phyloP scores from a whole-genome alignment of 1,139 yeast genomes.

The Geotrichum reessii region DNA sequence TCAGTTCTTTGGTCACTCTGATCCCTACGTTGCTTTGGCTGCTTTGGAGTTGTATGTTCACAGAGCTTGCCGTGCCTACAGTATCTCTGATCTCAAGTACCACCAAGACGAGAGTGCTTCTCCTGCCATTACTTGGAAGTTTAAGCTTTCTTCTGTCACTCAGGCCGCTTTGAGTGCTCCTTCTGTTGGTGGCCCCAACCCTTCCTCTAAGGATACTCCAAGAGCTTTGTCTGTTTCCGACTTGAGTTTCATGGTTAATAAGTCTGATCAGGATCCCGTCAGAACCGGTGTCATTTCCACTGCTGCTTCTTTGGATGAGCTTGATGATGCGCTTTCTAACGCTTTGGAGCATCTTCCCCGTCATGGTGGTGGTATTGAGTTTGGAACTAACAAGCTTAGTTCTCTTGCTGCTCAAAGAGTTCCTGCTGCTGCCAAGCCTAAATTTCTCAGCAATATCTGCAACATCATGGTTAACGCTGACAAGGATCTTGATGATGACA shows the following conservation, averaged over 20 bases:
- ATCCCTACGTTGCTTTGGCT: slow-evolving; percentile 87
- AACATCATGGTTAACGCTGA: slow-evolving; percentile 73
- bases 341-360: slow-evolving; percentile 69
- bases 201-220: slow-evolving; percentile 37
- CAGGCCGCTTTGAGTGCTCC: slow-evolving; percentile 48
- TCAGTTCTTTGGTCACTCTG: slow-evolving; percentile 78
- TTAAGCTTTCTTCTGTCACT: slow-evolving; percentile 71
- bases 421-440: slow-evolving; percentile 32
- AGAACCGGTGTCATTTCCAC: slow-evolving; percentile 89
- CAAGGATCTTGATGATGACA: slow-evolving; percentile 68
- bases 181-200: slow-evolving; percentile 28
- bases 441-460: slow-evolving; percentile 64
- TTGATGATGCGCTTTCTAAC: slow-evolving; percentile 71
- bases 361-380: slow-evolving; percentile 30
- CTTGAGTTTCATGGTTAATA: slow-evolving; percentile 74
- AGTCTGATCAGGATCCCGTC: slow-evolving; percentile 51
- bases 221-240: slow-evolving; percentile 92
- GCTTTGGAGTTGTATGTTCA: slow-evolving; percentile 96
- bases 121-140: slow-evolving; percentile 82
- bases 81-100: slow-evolving; percentile 69
- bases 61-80: slow-evolving; percentile 95
- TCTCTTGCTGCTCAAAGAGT: slow-evolving; percentile 30
- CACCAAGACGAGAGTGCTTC: slow-evolving; percentile 46
- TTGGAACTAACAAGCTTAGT: slow-evolving; percentile 33
- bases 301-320: slow-evolving; percentile 77